phyloP scores from a whole-genome alignment of 148 eudicot species.

The Rhododendron williamsianum region DNA sequence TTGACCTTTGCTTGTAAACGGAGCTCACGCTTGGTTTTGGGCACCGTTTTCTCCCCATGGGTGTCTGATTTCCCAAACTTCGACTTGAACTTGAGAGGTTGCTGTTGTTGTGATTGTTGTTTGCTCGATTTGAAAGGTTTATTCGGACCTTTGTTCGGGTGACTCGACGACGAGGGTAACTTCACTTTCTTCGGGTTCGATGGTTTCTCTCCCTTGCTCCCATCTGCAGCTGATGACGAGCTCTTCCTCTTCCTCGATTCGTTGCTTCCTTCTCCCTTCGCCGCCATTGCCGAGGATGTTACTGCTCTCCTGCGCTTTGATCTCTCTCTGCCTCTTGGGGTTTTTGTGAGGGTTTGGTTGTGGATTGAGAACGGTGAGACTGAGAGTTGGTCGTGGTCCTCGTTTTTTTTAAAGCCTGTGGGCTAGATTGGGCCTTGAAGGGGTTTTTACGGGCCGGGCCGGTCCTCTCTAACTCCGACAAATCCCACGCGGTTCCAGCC shows the following conservation, averaged over 20 bases:
- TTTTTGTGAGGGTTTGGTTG: constrained; percentile 20
- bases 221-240: constrained; percentile 14
- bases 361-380: too few species aligned
- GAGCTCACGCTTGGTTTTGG: constrained; percentile 33
- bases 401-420: too few species aligned
- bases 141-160: constrained; percentile 18
- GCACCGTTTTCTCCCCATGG: constrained; percentile 1
- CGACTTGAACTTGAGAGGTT: constrained; percentile 3
- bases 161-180: constrained; percentile 16
- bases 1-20: constrained; percentile 51
- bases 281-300: constrained; percentile 16
- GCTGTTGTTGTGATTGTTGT: neutral
- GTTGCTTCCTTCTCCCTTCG: constrained; percentile 11
- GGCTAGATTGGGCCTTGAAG: too few species aligned
- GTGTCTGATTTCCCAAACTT: constrained; percentile 12
- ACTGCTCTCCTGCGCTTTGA: neutral
- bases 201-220: constrained; percentile 4
- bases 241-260: constrained; percentile 48
- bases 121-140: constrained; percentile 27
- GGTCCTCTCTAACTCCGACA: too few species aligned
- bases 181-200: constrained; percentile 32
- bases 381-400: too few species aligned
- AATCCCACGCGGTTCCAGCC: too few species aligned
- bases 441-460: too few species aligned
- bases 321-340: neutral